Evolutionary conservation across 768 basidiomycete genomes (phyloP), one percentile per base, ranked within the genome.

Genomic region (Rhizopogon vesiculosus): DNA sequence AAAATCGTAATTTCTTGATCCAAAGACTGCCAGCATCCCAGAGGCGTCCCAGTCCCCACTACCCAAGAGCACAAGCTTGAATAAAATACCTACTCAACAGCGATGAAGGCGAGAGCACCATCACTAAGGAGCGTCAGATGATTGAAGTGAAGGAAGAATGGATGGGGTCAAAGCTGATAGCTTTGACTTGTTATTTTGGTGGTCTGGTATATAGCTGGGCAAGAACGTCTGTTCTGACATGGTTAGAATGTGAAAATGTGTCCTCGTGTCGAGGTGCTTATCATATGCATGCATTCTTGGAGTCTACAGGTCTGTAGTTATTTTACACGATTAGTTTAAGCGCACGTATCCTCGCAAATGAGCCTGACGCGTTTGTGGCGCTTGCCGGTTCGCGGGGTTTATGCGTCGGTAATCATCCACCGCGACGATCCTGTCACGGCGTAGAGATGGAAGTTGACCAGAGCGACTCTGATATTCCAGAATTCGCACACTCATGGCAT

Each of bases 81-180:
- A 84, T 5, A 91, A 98, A 66, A 78, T 97, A 42, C 0, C 35
- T 52, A 2, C 28, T 16, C 19, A 33, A 33, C 3, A 33, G 31
- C 31, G 28, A 43, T 41, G 53, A 58, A 15, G 51, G 45, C 16
- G n/a, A 28, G 2, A 13, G 18, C 42, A 28, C 38, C 45, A 13
- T 58, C n/a, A 57, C 40, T 44, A 55, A 56, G 15, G 45, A 54
- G 18, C 48, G 45, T 40, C 91, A 93, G 69, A 76, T 69, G 69
- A 79, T 96, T 8, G 96, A 98, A 70, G 80, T 98, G 7, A 93
- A 98, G 66, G 96, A 98, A 70, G 92, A 92, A 67, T 97, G 93
- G 93, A 96, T 92, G 87, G 88, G 93, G 2, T 77, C 77, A 9
- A 96, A 96, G 74, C 72, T 98, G 45, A 98, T 98, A 66, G 96